A percentile compares a stretch with the other conserved stretches of the same genome.
Evolutionary conservation across 257 asterid genomes (phyloP).

Genomic region (Coffea eugenioides): DNA sequence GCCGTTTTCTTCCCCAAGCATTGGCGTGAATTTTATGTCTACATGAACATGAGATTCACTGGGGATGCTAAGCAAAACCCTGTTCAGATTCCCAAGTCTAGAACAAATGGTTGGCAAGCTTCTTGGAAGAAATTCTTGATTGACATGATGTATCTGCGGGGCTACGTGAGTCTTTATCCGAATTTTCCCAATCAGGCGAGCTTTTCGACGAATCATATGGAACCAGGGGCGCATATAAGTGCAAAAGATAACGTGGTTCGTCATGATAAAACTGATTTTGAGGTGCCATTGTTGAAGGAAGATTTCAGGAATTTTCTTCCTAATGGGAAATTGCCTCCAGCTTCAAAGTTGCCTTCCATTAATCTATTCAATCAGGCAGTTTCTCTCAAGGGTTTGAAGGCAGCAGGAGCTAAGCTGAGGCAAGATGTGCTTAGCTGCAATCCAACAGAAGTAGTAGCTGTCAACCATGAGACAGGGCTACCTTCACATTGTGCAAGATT

Average conservation of each 20-base stretch:
- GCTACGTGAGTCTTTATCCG: slow-evolving; percentile 82
- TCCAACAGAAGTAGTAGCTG: slow-evolving; percentile 47
- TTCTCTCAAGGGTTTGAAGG: slow-evolving; percentile 79
- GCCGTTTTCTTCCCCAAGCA: slow-evolving; percentile 93
- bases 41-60: slow-evolving; percentile 93
- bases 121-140: slow-evolving; percentile 96
- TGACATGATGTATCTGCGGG: slow-evolving; percentile 92
- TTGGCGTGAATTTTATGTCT: slow-evolving; percentile 89
- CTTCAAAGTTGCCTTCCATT: slow-evolving; percentile 72
- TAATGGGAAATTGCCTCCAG: slow-evolving; percentile 78
- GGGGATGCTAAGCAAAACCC: slow-evolving; percentile 83
- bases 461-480: slow-evolving; percentile 61
- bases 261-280: slow-evolving; percentile 77
- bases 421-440: slow-evolving; percentile 76
- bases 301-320: slow-evolving; percentile 67
- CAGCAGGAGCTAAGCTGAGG: slow-evolving; percentile 81
- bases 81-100: slow-evolving; percentile 86
- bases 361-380: slow-evolving; percentile 82
- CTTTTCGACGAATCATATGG: slow-evolving; percentile 96
- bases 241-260: slow-evolving; percentile 73
- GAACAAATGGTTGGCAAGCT: slow-evolving; percentile 99
- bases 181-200: slow-evolving; percentile 89
- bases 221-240: slow-evolving; percentile 91
- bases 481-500: slow-evolving; percentile 83
- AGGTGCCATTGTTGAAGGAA: slow-evolving; percentile 73